Conservation (phyloP, 495 filamentous ascomycete genomes). For the Tetracladium marchalianum region DNA sequence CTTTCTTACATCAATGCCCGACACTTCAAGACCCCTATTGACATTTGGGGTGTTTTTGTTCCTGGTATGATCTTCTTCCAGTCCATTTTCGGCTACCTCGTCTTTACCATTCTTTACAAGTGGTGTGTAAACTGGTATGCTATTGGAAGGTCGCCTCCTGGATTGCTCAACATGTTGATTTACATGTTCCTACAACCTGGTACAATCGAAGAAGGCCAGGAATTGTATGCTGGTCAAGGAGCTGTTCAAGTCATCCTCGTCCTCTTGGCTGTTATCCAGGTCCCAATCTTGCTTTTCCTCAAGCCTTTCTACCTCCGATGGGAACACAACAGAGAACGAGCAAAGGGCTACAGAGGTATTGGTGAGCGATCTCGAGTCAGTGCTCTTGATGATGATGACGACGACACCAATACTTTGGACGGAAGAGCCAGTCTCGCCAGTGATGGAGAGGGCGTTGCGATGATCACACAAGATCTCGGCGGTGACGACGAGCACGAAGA, state of each 20-base stretch:
- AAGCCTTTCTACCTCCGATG: slow-evolving; percentile 90
- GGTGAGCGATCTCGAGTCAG: slow-evolving; percentile 80
- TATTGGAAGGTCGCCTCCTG: slow-evolving; percentile 57
- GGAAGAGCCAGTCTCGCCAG: slow-evolving; percentile 66
- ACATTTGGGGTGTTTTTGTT: slow-evolving; percentile 94
- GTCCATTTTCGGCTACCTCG: slow-evolving; percentile 95
- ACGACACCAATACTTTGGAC: slow-evolving; percentile 43
- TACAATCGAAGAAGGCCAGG: slow-evolving; percentile 42
- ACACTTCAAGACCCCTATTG: slow-evolving; percentile 87
- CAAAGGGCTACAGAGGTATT: slow-evolving; percentile 83
- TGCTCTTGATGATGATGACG: slow-evolving; percentile 77
- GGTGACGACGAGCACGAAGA: slow-evolving; percentile 79
- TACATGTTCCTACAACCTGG: slow-evolving; percentile 97
- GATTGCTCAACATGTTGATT: slow-evolving; percentile 96
- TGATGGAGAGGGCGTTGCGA: slow-evolving; percentile 78
- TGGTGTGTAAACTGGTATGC: slow-evolving; percentile 86
- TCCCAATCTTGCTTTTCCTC: slow-evolving; percentile 84
- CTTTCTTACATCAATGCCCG: slow-evolving; percentile 87
- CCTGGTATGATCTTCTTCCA: slow-evolving; percentile 99
- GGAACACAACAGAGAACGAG: slow-evolving; percentile 84
- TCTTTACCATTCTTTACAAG: slow-evolving; percentile 90
- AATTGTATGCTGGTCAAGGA: slow-evolving; percentile 68
- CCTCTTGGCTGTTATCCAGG: slow-evolving; percentile 74
- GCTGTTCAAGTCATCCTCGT: slow-evolving; percentile 67
- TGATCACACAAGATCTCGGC: slow-evolving; percentile 79